Conservation (phyloP, 495 filamentous ascomycete species). For the Aspergillus taichungensis region DNA sequence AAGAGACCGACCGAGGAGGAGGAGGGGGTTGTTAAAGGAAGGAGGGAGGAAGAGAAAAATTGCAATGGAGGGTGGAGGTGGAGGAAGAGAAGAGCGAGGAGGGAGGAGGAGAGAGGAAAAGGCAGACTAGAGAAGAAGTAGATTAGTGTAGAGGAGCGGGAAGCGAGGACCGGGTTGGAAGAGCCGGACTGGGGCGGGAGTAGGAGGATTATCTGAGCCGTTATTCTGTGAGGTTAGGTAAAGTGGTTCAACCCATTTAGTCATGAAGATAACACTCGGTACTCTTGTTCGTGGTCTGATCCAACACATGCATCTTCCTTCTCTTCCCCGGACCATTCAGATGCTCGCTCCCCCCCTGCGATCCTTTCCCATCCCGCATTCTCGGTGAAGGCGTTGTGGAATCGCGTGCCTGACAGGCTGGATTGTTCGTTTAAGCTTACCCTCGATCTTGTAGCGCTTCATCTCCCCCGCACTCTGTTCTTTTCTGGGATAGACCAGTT, state of each 20-base stretch:
- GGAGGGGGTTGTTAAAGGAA: constrained; percentile 1
- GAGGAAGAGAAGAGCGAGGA: constrained; percentile 12
- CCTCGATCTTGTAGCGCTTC: constrained; percentile 2
- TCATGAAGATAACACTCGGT: no score
- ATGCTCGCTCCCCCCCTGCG: constrained; percentile 10
- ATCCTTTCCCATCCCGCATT: constrained; percentile 21
- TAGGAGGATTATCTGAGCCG: no score
- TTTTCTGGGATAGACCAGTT: background rate
- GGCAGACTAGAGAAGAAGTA: no score
- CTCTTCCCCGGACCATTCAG: constrained; percentile 4
- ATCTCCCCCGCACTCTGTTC: background rate
- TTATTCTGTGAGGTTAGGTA: no score
- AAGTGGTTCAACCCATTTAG: no score
- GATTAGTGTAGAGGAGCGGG: constrained; percentile 15
- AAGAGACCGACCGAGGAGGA: constrained; percentile 10
- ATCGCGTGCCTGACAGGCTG: constrained; percentile 6
- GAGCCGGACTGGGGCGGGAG: background rate
- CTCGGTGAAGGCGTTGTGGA: constrained; percentile 21
- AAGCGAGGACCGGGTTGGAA: constrained; percentile 13
- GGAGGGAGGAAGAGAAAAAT: constrained; percentile 7
- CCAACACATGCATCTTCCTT: background rate
- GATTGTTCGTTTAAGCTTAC: background rate
- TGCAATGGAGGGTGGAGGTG: constrained; percentile 10
- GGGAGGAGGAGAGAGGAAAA: constrained; percentile 5
- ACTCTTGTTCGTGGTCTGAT: no score